Evolutionary conservation across 805 yeast genomes (phyloP).

Genomic region (Saccharomyces cerevisiae): DNA sequence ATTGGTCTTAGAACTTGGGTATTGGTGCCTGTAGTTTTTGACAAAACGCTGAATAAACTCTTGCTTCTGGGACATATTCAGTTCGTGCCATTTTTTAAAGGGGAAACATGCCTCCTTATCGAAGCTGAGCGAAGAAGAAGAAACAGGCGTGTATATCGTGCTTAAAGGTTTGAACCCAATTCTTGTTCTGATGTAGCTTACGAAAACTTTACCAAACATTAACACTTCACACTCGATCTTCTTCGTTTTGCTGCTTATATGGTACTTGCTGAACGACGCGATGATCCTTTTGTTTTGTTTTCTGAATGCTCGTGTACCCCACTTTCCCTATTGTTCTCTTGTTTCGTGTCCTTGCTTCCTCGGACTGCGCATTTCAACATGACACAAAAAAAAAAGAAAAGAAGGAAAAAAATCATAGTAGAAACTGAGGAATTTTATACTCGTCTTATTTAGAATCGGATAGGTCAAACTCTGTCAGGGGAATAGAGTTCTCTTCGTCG

Average conservation of each 20-base stretch:
- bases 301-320: not conserved
- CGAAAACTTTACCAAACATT: not conserved
- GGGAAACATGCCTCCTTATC: not conserved
- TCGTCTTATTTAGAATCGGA: not conserved
- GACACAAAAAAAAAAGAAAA: not conserved
- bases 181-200: not conserved
- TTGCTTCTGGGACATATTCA: constrained; percentile 20
- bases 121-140: not conserved
- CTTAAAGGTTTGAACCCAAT: not conserved
- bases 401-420: not conserved
- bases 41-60: constrained; percentile 21
- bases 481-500: not conserved
- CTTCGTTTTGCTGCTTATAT: not conserved
- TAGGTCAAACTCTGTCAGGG: not conserved
- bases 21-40: constrained; percentile 18
- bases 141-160: not conserved
- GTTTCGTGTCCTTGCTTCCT: not conserved
- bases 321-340: not conserved
- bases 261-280: not conserved
- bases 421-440: not conserved
- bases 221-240: not conserved
- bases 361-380: not conserved
- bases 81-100: constrained; percentile 23
- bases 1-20: constrained; percentile 28
- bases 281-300: not conserved